Evolutionary conservation across 1,284 basidiomycete genomes (phyloP), one percentile per base, ranked within the genome.

Genomic region (Microbotryum lychnidis-dioicae): DNA sequence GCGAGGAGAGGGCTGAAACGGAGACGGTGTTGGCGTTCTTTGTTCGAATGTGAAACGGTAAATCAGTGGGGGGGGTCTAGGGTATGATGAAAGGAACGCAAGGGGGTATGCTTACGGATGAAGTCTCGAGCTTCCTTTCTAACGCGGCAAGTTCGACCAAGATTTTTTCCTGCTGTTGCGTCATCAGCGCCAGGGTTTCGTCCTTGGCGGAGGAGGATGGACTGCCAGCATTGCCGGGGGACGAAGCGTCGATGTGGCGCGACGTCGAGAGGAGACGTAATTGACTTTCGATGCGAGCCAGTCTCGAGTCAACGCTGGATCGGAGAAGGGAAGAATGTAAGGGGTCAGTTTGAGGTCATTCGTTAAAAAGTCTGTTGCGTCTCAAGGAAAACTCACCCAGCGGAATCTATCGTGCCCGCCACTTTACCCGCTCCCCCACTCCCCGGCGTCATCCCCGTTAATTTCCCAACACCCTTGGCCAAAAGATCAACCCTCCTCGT

Each of bases 401-500:
- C 44, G 31, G 37, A 16, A 42, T 42, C 37, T 18, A 23, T 7
- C 1, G 31, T 27, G 10, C 31, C 21, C 31, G 50, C 23, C 3
- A 10, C 42, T 29, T 50, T 27, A 25, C 9, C 21, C 29, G 18
- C 14, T 6, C 46, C 31, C 4, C 25, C 31, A 16, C 33, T 4
- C 14, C 23, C 21, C 20, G 27, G 46, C 29, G 46, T 20, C 1
- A 21, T 49, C 3, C 61, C 42, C 9, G 57, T 60, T 2, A 59
- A 16, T 47, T 50, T 21, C 14, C 47, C 51, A n/a, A 66, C 21
- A 16, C 56, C 51, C n/a, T 51, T 46, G 6, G 58, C 37, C 23
- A 70, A 44, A 8, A 50, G 55, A 54, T 72, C 71, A 18, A 72
- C 57, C 49, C 62, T 59, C 25, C 64, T 56, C 9, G 70, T 56